These are phyloP conservation scores for Agroathelia rolfsii DNA, from an alignment of 1,284 basidiomycete genomes.

Conservation along the genomic window DNA sequence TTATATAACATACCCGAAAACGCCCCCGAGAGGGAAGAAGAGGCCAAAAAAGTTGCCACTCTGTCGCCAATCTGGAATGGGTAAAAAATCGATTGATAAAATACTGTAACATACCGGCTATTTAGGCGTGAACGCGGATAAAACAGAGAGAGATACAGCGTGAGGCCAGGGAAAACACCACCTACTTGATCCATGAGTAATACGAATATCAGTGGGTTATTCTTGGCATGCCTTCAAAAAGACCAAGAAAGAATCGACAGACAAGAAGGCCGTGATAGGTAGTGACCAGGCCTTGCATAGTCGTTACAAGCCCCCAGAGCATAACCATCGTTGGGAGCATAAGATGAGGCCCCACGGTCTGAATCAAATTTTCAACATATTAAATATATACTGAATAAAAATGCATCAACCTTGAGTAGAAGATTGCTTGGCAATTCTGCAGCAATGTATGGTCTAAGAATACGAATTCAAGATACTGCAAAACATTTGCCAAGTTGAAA, in stretches of 20 bases:
- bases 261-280: constrained; percentile 44
- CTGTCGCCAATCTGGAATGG: no score
- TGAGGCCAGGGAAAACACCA: constrained; percentile 49
- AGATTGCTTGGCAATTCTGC: constrained; percentile 54
- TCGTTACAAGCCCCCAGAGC: constrained; percentile 46
- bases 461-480: constrained; percentile 7
- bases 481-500: constrained; percentile 9
- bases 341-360: constrained; percentile 46
- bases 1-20: no score
- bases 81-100: constrained; percentile 9
- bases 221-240: no score
- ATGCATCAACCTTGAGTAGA: constrained; percentile 37
- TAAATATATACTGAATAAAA: not conserved
- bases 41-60: constrained; percentile 46
- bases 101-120: constrained; percentile 30
- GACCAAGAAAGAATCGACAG: constrained; percentile 56
- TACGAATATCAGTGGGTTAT: no score
- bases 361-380: constrained; percentile 10
- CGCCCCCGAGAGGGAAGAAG: constrained; percentile 49
- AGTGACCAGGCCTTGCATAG: constrained; percentile 46
- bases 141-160: constrained; percentile 48
- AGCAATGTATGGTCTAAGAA: constrained; percentile 39
- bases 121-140: constrained; percentile 49
- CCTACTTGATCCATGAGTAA: no score
- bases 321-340: constrained; percentile 47